A percentile compares a stretch with the other conserved stretches of the same genome.
phyloP scores from a whole-genome alignment of 2,329 filamentous ascomycete species.

The Raffaelea arxii region DNA sequence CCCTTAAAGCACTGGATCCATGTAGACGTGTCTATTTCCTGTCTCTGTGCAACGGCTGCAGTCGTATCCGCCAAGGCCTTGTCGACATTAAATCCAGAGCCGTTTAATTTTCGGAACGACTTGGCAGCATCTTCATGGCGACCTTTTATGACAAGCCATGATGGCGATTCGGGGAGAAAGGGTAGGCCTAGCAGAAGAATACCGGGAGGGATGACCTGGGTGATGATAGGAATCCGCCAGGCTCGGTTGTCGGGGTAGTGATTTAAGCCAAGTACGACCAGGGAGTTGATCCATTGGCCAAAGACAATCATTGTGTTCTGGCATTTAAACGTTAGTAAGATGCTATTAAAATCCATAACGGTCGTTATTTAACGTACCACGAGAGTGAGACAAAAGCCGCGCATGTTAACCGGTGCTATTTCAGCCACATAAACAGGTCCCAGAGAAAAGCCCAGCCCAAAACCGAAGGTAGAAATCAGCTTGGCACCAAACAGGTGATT shows the following conservation, averaged over 20 bases:
- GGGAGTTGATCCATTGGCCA: conserved; percentile 19
- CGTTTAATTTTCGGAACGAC: conserved; percentile 15
- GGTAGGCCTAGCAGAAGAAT: conserved; percentile 13
- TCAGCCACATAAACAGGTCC: conserved; percentile 23
- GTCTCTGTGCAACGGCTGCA: conserved; percentile 11
- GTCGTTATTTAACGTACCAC: conserved; percentile 11
- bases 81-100: conserved; percentile 6
- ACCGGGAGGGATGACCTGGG: conserved; percentile 18
- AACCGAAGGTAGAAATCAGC: conserved; percentile 13
- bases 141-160: background rate
- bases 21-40: conserved; percentile 19
- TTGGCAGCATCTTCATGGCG: background rate
- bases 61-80: background rate
- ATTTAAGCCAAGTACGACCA: conserved; percentile 16
- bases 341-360: background rate
- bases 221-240: conserved; percentile 21
- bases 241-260: conserved; percentile 14
- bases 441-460: conserved; percentile 21
- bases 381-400: conserved; percentile 19
- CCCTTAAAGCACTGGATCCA: conserved; percentile 20
- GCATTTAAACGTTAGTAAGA: background rate
- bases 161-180: conserved; percentile 5
- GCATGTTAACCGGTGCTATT: conserved; percentile 20
- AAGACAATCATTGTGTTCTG: conserved; percentile 23
- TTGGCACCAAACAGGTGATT: conserved; percentile 20